Percentiles rank a stretch among this genome's conserved stretches.
These are phyloP conservation scores for Coelastrella sp. DNA, from an alignment of 139 green algal genomes.

Conservation along the genomic window DNA sequence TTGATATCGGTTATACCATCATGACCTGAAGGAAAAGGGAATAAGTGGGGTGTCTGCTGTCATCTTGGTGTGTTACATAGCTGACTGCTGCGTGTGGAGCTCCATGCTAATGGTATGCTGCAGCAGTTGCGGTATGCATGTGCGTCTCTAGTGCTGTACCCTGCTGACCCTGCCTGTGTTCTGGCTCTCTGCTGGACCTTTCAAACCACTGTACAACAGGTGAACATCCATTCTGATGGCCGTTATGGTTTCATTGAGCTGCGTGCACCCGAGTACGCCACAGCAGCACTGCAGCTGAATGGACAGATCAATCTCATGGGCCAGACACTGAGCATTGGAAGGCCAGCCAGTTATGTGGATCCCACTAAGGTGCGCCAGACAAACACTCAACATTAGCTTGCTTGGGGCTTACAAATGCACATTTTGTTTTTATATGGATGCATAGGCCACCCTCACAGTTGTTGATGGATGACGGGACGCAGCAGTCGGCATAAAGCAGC, in stretches of 20 bases:
- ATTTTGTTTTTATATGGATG: too few relatives aligned
- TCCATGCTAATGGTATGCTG: too few relatives aligned
- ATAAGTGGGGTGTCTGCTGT: too few relatives aligned
- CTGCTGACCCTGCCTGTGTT: background rate
- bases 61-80: too few relatives aligned
- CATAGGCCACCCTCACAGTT: too few relatives aligned
- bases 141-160: background rate
- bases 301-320: conserved; percentile 83
- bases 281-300: conserved; percentile 83
- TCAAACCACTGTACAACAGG: background rate
- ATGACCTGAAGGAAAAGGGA: too few relatives aligned
- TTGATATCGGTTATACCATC: too few relatives aligned
- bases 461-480: too few relatives aligned
- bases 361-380: conserved; percentile 69
- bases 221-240: conserved; percentile 39
- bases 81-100: too few relatives aligned
- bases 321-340: conserved; percentile 79
- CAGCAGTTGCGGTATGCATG: too few relatives aligned
- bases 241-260: conserved; percentile 93
- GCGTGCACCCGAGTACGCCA: conserved; percentile 85
- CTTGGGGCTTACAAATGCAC: too few relatives aligned
- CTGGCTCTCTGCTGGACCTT: background rate
- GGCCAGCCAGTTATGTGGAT: conserved; percentile 91
- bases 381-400: background rate
- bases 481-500: too few relatives aligned